Percentiles rank a stretch among this genome's conserved stretches.
phyloP scores from a whole-genome alignment of 116 monocot species.

The Cymodocea nodosa region DNA sequence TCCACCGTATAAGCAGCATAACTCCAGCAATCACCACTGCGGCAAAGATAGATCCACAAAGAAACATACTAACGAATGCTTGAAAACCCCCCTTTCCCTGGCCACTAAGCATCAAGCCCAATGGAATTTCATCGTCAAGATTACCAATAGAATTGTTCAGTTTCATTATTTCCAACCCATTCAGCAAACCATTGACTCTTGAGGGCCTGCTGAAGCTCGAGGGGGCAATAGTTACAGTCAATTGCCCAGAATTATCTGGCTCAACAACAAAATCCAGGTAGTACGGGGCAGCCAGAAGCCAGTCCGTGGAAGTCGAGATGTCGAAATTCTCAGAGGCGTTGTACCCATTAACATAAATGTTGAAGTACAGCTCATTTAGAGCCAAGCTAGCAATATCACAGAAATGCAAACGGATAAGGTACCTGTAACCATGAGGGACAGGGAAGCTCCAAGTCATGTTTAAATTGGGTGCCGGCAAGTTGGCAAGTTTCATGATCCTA shows the following conservation, averaged over 20 bases:
- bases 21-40: slow-evolving; percentile 1
- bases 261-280: slow-evolving; percentile 61
- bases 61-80: background rate
- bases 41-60: background rate
- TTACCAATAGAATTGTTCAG: slow-evolving; percentile 28
- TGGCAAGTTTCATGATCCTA: slow-evolving; percentile 18
- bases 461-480: slow-evolving; percentile 3
- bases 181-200: slow-evolving; percentile 42
- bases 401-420: slow-evolving; percentile 71
- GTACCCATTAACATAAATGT: slow-evolving; percentile 59
- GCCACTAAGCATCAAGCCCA: background rate
- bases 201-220: slow-evolving; percentile 27
- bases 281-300: slow-evolving; percentile 51
- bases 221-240: slow-evolving; percentile 42
- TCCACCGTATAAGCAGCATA: slow-evolving; percentile 9
- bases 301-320: slow-evolving; percentile 33
- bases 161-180: slow-evolving; percentile 85
- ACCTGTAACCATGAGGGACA: slow-evolving; percentile 32
- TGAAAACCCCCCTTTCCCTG: background rate
- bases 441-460: slow-evolving; percentile 60
- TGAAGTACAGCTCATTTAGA: slow-evolving; percentile 51
- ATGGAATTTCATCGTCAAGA: slow-evolving; percentile 4
- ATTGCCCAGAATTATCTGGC: slow-evolving; percentile 17
- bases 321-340: slow-evolving; percentile 46
- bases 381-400: slow-evolving; percentile 69